phyloP scores from a whole-genome alignment of 2,329 filamentous ascomycete species.

The Aspergillus niger region DNA sequence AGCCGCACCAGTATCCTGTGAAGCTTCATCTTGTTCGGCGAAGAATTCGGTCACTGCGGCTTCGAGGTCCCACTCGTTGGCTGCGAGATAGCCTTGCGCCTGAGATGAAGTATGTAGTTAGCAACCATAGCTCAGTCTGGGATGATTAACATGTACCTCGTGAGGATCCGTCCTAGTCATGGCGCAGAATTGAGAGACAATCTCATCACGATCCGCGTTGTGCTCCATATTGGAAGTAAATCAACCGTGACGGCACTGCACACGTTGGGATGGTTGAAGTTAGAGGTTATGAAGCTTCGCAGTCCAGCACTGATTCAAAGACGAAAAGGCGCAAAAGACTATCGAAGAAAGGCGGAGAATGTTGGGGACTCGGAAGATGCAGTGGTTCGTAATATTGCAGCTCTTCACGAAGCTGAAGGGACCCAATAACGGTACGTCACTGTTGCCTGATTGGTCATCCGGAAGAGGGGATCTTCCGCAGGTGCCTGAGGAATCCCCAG shows the following conservation, averaged over 20 bases:
- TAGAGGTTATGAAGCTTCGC: background rate
- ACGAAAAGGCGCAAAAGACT: background rate
- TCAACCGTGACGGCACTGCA: background rate
- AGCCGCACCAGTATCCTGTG: conserved; percentile 34
- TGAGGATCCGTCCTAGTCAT: conserved; percentile 57
- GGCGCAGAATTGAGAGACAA: conserved; percentile 56
- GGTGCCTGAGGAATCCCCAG: conserved; percentile 20
- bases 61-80: conserved; percentile 67
- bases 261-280: background rate
- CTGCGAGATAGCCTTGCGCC: conserved; percentile 68
- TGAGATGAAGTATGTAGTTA: conserved; percentile 35
- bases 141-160: conserved; percentile 43
- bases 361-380: background rate
- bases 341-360: background rate
- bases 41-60: conserved; percentile 66
- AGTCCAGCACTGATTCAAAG: background rate
- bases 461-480: conserved; percentile 30
- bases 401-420: conserved; percentile 10
- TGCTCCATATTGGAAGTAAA: conserved; percentile 35
- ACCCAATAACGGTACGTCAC: conserved; percentile 36
- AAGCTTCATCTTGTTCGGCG: conserved; percentile 46
- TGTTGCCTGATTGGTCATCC: conserved; percentile 42
- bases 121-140: background rate
- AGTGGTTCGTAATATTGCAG: background rate
- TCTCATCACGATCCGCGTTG: conserved; percentile 43